A percentile compares a stretch with the other conserved stretches of the same genome.
Evolutionary conservation across 106 monocot genomes (phyloP).

Genomic region (Dioscorea dumetorum): DNA sequence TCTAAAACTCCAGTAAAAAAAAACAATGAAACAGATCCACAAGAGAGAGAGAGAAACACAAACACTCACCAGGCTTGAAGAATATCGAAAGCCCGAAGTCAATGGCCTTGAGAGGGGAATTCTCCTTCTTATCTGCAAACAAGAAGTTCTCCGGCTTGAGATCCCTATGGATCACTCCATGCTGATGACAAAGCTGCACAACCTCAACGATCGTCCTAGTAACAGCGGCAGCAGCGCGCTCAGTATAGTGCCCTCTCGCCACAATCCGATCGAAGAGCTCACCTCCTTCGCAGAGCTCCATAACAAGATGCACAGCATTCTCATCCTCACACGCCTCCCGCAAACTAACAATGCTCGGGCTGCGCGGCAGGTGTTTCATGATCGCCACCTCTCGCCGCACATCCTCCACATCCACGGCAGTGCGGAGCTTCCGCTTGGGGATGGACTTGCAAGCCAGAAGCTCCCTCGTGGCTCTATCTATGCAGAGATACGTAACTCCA

Average conservation of each 20-base stretch:
- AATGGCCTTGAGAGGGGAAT: conserved; percentile 70
- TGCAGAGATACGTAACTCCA: conserved; percentile 91
- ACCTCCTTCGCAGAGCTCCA: conserved; percentile 98
- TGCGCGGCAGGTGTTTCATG: conserved; percentile 84
- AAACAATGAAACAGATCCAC: neutral
- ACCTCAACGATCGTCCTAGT: conserved; percentile 89
- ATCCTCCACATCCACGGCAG: conserved; percentile 89
- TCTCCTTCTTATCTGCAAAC: conserved; percentile 81
- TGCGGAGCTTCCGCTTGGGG: conserved; percentile 94
- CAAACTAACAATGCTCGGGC: conserved; percentile 64
- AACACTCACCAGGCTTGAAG: conserved; percentile 67
- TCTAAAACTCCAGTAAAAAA: neutral
- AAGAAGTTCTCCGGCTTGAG: conserved; percentile 84
- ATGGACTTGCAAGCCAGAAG: conserved; percentile 96
- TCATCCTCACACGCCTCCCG: conserved; percentile 96
- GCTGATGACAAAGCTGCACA: conserved; percentile 83
- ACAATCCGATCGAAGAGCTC: conserved; percentile 98
- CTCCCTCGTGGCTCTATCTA: conserved; percentile 63
- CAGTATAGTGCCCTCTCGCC: conserved; percentile 91
- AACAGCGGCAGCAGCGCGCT: conserved; percentile 80
- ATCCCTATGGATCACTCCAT: conserved; percentile 76
- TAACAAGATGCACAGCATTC: conserved; percentile 88
- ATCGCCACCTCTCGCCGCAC: conserved; percentile 97
- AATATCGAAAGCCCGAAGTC: conserved; percentile 81
- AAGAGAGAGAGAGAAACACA: neutral